Base-by-base conservation (phyloP, 2,329 filamentous ascomycete genomes). In the Fusarium burgessii region DNA sequence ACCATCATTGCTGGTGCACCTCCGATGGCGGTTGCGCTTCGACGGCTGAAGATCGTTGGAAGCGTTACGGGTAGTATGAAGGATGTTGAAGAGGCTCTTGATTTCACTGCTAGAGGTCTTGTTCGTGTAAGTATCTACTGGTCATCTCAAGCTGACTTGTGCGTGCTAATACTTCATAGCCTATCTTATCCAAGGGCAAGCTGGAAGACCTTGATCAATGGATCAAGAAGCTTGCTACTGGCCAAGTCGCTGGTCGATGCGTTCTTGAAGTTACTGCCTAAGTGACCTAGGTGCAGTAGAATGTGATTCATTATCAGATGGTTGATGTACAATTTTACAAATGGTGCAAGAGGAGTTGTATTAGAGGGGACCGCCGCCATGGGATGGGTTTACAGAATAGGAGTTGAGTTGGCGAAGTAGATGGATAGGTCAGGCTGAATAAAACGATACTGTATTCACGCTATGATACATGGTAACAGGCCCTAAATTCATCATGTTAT, bases 71-170 rank as follows among this genome's bases (percentile, higher is more conserved):
- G 74, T 0, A 75, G 60, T 29, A 38, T 75, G 40, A 70, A 73
- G 18, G 75, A 77, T 10, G 73, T 77, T 0, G 72, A 77, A 3
- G 75, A 77, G 27, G 75, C 75, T 18, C 73, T 77, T 4, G 72
- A 77, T 4, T 77, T 77, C 47, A 77, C 75, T 0, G 72, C 72
- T 5, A 56, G 75, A 40, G 75, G 66, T 1, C 62, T 77, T 20
- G 74, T 77, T 3, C 62, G 45, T 2, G 73, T 77, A 29, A 70
- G 73, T 69, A 2, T 7, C 41, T 7, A 10, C 7, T 10, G 5
- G 0, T 3, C 8, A 7, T 7, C 6, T 23, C 1, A 1, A 4
- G 3, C 6, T n/a, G 23, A 23, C 15, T 3, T 38, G 7, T 4
- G 1, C 4, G 12, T 35, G 5, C 63, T 74, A 45, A 76, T 11